Base-by-base conservation (phyloP, 441 rosid species). In the Macaranga tanarius region DNA sequence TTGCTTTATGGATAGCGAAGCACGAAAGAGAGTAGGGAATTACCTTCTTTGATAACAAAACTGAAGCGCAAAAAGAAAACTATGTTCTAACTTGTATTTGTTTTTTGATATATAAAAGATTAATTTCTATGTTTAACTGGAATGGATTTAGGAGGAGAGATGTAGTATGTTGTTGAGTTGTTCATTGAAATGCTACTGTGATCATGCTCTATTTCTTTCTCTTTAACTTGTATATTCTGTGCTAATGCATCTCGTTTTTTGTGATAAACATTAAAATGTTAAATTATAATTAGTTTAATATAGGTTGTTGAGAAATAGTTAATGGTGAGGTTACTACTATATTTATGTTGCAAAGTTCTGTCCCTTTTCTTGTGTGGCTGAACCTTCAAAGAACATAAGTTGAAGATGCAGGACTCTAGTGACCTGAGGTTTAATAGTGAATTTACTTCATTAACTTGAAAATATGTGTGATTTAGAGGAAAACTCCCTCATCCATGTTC, bases 401-500 rank as follows among this genome's bases (percentile, higher is more conserved):
- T n/a, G 13, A 28, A 17, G 63, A 12, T 60, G 38, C 22, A 34
- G 28, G 40, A 60, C 23, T 48, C 34, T 7, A 6, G 10, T 15
- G 19, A 48, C 20, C 40, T 22, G 38, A 2, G 50, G 26, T 40
- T 28, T 47, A 31, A 26, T 38, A 62, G 16, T 28, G 55, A 62
- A 47, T 34, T 74, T 80, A 90, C 96, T 95, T 95, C 98, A 48
- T 95, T 95, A 8, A 95, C 97, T 83, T 95, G 99, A 70, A 92
- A 95, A 76, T 95, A 92, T 28, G 99, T 95, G 51, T 97, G 97
- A 71, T 95, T 95, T 28, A 95, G 86, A 20, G 99, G 99, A 70
- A 95, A 95, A 73, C 96, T 90, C 81, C 98, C 90, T 85, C 98
- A 84, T 92, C 47, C 97, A 98, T 79, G 97, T 92, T 80, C 99